A percentile compares a stretch with the other conserved stretches of the same genome.
These are phyloP conservation scores for Hirsutella minnesotensis DNA, from an alignment of 2,329 filamentous ascomycete species.

Conservation along the genomic window DNA sequence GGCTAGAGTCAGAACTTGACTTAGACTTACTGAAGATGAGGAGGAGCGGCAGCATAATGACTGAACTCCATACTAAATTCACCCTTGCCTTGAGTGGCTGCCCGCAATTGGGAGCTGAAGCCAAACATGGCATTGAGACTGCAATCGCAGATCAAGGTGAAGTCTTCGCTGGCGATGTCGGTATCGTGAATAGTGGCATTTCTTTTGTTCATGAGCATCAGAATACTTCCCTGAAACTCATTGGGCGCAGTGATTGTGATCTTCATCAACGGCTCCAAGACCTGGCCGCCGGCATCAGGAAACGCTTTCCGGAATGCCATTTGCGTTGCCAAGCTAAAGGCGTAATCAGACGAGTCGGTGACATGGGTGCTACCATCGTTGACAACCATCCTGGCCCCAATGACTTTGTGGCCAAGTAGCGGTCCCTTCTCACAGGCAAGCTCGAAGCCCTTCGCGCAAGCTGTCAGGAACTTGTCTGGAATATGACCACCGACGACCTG, in stretches of 20 bases:
- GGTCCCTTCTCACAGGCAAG: conserved; percentile 75
- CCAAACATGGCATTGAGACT: conserved; percentile 97
- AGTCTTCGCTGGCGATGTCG: conserved; percentile 87
- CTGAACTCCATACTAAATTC: conserved; percentile 99
- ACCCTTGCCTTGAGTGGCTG: conserved; percentile 93
- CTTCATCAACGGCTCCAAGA: conserved; percentile 97
- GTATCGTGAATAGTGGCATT: conserved; percentile 92
- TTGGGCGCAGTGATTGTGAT: conserved; percentile 90
- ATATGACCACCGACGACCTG: conserved; percentile 84
- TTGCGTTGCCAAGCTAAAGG: conserved; percentile 89
- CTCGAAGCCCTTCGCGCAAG: conserved; percentile 91
- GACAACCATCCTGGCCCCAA: conserved; percentile 82
- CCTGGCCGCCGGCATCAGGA: conserved; percentile 63
- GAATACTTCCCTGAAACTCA: conserved; percentile 95
- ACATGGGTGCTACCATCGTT: conserved; percentile 96
- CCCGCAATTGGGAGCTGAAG: conserved; percentile 81
- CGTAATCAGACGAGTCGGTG: conserved; percentile 93
- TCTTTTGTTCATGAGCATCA: conserved; percentile 92
- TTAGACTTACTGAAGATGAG: conserved; percentile 69
- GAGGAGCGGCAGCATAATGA: conserved; percentile 80
- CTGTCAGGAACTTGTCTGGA: conserved; percentile 88
- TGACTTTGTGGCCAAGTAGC: conserved; percentile 82
- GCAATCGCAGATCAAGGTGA: conserved; percentile 84
- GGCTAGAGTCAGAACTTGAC: neutral
- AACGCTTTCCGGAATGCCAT: conserved; percentile 96